Evolutionary conservation across 192 early-diverging fungal species (phyloP), one percentile per base, ranked within the genome.

Genomic region (Chytriomyces hyalinus): DNA sequence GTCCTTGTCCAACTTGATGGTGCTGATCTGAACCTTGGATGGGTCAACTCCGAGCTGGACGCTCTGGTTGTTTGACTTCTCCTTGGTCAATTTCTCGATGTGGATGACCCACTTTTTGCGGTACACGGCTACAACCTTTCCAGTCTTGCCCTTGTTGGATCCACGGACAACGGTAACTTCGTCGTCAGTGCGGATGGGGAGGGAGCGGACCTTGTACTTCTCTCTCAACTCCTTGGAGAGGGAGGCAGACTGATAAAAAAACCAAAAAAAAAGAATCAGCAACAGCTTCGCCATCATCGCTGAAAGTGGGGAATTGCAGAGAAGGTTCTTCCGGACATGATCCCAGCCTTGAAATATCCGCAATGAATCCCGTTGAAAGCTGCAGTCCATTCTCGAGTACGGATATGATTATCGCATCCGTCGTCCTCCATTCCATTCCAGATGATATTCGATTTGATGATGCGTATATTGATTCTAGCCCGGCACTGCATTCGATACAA

Each of bases 31-130:
- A 68, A 99, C 98, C 89, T 99, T 99, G 87, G 96, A 98, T 77
- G 98, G 97, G 91, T 97, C 94, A 86, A 99, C 91, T 78, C 94
- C 94, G 85, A 98, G 89, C 72, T 90, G 91, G 61, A 95, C 94
- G 77, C 93, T 90, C 75, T 91, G 91, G 82, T 96, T 96, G 90
- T 98, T 99, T 83, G 91, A 91, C 94, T 99, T 99, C 87, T 99
- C 96, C 84, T 91, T 93, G 83, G 86, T 91, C 78, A 99, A 86
- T 80, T 97, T 95, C 86, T 99, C 97, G 66, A 99, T 92, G 90
- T 98, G 93, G 87, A 99, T 99, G 72, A 97, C 92, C 92, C 92
- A 99, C 92, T 97, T 98, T 88, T 96, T 94, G 85, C 98, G 95
- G 95, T 98, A 98, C 80, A 97, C 96, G 74, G 92, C 88, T 77